Evolutionary conservation across 108 stramenopile species (phyloP), one percentile per base, ranked within the genome.

Genomic region (Cyclotella kingstonii): DNA sequence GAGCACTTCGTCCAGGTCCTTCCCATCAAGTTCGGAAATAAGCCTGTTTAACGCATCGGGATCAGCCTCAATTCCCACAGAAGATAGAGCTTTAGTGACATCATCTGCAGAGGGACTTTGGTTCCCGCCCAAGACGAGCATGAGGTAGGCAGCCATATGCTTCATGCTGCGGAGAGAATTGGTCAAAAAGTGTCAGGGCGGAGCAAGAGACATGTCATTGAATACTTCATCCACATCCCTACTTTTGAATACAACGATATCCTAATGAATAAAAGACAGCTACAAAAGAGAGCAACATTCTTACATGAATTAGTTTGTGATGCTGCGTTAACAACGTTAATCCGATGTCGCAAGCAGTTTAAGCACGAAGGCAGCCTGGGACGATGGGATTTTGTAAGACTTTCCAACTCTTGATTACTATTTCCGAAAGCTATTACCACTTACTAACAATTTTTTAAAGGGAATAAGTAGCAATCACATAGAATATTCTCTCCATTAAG

Each of bases 121-220:
- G 68, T 96, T 95, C 46, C 98, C 97, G 55, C 97, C 98, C 54
- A 99, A 82, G 34, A 87, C 81, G 38, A 96, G 81, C 73, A 99
- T 73, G 38, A 99, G 80, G 83, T 99, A 99, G 29, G 82, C 89
- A 35, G 96, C 94, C 61, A 99, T 69, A 74, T 98, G 89, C 83
- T 96, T 96, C 98, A 98, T 98, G 52, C 46, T 86, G 59, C 44
- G 45, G 6, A 46, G 4, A n/a, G 31, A n/a, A 23, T 26, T 7
- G 39, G 7, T 22, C 9, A 51, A 29, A 11, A 36, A 36, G 14
- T 63, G 36, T 6, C 10, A 10, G 36, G 36, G 8, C 12, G 12
- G 36, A 55, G 6, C 15, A 23, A 4, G 2, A 31, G 11, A 17
- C 30, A 54, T 12, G 52, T 5, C 27, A 53, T 12, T 18, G 34